These are phyloP conservation scores for Geranium brycei DNA, from an alignment of 345 rosid species.

Conservation along the genomic window DNA sequence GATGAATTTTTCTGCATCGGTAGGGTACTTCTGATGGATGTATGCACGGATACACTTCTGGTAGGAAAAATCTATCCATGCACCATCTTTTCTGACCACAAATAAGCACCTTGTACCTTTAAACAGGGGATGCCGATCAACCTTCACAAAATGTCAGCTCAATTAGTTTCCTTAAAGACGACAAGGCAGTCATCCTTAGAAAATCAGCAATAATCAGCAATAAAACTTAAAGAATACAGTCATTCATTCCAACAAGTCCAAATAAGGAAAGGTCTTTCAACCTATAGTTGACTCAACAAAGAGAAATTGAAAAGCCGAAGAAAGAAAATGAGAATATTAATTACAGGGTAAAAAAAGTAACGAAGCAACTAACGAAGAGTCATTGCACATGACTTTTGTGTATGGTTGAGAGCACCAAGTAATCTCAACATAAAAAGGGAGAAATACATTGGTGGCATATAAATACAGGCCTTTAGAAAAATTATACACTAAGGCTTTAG, in stretches of 20 bases:
- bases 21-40: conserved; percentile 53
- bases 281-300: no score
- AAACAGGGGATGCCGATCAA: conserved; percentile 82
- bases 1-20: conserved; percentile 66
- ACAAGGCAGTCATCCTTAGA: neutral
- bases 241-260: no score
- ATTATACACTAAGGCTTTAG: neutral
- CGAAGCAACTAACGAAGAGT: neutral
- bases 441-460: neutral
- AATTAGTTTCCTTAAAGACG: neutral
- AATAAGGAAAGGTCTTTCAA: no score
- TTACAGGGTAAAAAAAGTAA: neutral
- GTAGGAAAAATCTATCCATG: conserved; percentile 92
- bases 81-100: conserved; percentile 89
- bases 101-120: conserved; percentile 67
- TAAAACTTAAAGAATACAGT: no score
- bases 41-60: conserved; percentile 81
- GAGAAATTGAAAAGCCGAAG: neutral
- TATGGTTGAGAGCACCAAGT: neutral
- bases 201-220: no score
- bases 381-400: neutral
- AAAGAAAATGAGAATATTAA: neutral
- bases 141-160: conserved; percentile 28
- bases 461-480: neutral
- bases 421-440: neutral